phyloP scores from a whole-genome alignment of 768 basidiomycete species.

The Collybiopsis luxurians region DNA sequence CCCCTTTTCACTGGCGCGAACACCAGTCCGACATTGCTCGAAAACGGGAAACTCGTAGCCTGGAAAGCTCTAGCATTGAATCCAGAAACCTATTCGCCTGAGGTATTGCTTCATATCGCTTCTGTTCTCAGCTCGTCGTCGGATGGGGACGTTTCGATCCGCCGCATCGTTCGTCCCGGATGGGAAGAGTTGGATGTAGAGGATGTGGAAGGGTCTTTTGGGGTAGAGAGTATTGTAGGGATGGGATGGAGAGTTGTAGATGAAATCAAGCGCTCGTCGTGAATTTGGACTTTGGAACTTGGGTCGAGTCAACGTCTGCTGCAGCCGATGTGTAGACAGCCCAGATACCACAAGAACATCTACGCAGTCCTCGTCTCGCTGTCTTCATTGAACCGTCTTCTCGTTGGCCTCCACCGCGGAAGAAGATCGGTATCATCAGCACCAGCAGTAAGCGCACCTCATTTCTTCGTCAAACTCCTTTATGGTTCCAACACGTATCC shows the following conservation, averaged over 20 bases:
- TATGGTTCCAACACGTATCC: no score
- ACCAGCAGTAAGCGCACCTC: constrained; percentile 20
- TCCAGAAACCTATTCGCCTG: not conserved
- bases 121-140: not conserved
- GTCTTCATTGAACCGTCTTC: constrained; percentile 2
- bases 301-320: no score
- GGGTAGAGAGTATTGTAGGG: not conserved
- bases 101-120: constrained; percentile 6
- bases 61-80: constrained; percentile 7
- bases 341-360: no score
- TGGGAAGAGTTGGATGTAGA: constrained; percentile 5
- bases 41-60: not conserved
- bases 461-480: constrained; percentile 51
- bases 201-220: not conserved
- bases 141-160: not conserved
- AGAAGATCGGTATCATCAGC: not conserved
- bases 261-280: not conserved
- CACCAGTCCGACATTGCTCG: not conserved
- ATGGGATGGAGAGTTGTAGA: constrained; percentile 5
- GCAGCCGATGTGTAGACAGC: no score
- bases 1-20: not conserved
- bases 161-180: not conserved
- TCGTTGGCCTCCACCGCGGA: not conserved
- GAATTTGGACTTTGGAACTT: no score
- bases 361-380: no score